A percentile compares a stretch with the other conserved stretches of the same genome.
phyloP scores from a whole-genome alignment of 306 rosid genomes.

The Sicyos baderoa region DNA sequence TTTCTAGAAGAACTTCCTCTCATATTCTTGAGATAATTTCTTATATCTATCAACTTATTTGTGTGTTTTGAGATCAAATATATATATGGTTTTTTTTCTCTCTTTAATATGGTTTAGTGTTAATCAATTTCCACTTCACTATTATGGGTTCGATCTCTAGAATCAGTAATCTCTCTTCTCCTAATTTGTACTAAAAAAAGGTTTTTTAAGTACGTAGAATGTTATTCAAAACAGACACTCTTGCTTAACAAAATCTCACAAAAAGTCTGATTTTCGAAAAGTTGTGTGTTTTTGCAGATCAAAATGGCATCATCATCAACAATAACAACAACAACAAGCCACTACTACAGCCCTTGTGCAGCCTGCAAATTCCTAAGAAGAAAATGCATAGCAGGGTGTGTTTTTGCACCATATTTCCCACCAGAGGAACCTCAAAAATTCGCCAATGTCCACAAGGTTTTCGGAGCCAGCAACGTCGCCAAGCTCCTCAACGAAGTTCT shows the following conservation, averaged over 20 bases:
- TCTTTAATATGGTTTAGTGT: no score
- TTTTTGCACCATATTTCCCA: conserved; percentile 86
- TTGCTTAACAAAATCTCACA: no score
- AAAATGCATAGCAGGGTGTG: conserved; percentile 84
- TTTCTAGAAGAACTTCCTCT: no score
- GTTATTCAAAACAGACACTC: no score
- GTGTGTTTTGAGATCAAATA: background rate
- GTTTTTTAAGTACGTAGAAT: no score
- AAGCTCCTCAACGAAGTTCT: conserved; percentile 89
- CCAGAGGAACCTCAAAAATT: conserved; percentile 26
- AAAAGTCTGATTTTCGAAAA: no score
- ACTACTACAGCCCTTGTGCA: conserved; percentile 77
- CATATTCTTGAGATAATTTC: background rate
- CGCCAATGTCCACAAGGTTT: conserved; percentile 86
- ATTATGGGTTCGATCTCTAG: no score
- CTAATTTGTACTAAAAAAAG: background rate
- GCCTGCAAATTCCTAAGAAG: conserved; percentile 93
- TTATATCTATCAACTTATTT: background rate
- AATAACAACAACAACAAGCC: conserved; percentile 1
- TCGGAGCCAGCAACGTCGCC: conserved; percentile 91
- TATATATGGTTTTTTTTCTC: no score
- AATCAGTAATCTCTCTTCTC: background rate
- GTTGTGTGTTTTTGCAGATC: background rate
- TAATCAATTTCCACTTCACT: no score
- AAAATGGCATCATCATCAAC: conserved; percentile 27